Evolutionary conservation across 2,329 filamentous ascomycete genomes (phyloP), one percentile per base, ranked within the genome.

Genomic region (Clarireedia monteithiana): DNA sequence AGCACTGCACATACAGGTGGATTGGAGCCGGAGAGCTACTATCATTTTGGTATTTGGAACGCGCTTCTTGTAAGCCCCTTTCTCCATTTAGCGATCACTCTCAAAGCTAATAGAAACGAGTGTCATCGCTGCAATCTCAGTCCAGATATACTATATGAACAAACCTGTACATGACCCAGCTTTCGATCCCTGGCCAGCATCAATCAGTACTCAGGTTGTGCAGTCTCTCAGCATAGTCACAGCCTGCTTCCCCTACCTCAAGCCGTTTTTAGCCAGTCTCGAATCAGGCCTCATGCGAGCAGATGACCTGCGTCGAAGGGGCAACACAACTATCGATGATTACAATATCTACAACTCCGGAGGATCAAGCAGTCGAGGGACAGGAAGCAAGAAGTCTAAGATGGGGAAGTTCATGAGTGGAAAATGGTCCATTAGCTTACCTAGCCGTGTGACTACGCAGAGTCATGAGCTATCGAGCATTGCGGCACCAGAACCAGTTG

Each of bases 21-120:
- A 40, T 2, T 55, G 38, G 40, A 39, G 9, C 23, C 47, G 42
- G 10, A 58, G 39, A 14, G 15, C 47, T 39, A 27, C 34, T 1
- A 26, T 58, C 10, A 50, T 58, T 23, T n/a, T 14, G 1, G 40
- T 55, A 7, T 58, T 58, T 44, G 56, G 56, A 15, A 58, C 45
- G 34, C 56, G 56, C 15, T 27, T 58, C 27, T 55, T 36, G 56
- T 58, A 5, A 47, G 55, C 15, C 5, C 9, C 1, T 30, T 23
- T 14, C 14, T 38, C 6, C 6, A 3, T 2, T 14, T 5, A n/a
- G 6, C 5, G 6, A 52, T 6, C 24, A 15, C 20, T 23, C 12
- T n/a, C 7, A 6, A 5, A 3, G n/a, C 44, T 53, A 53, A 53
- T 34, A 3, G 7, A 6, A 42, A 7, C 7, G 24, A 58, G 56